These are phyloP conservation scores for Avena eriantha DNA, from an alignment of 176 grass and related monocot genomes.

Conservation along the genomic window DNA sequence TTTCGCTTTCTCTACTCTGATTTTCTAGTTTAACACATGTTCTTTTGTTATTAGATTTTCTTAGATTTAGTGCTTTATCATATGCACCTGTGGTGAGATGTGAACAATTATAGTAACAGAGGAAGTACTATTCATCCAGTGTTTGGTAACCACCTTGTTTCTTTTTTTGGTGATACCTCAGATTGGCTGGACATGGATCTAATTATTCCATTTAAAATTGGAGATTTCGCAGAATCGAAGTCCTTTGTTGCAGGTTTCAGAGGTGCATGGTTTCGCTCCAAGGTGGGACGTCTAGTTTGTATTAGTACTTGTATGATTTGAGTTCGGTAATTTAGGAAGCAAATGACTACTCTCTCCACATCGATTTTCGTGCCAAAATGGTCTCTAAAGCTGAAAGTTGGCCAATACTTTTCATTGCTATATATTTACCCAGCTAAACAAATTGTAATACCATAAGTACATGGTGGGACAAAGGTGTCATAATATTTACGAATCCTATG, in stretches of 20 bases:
- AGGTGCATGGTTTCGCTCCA: constrained; percentile 77
- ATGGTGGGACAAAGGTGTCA: background rate
- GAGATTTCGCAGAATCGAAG: constrained; percentile 53
- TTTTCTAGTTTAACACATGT: background rate
- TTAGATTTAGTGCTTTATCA: background rate
- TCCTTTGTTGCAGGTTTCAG: constrained; percentile 43
- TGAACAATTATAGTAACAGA: constrained; percentile 6
- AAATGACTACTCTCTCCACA: background rate
- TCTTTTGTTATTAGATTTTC: background rate
- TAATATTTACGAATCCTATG: background rate
- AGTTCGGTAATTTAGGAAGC: constrained; percentile 11
- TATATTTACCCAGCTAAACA: background rate
- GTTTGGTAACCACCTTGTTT: constrained; percentile 13
- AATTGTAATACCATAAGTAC: background rate
- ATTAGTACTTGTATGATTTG: constrained; percentile 12
- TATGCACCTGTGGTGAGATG: background rate
- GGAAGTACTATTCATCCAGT: background rate
- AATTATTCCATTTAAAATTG: constrained; percentile 59
- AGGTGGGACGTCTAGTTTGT: constrained; percentile 37
- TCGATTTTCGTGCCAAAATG: background rate
- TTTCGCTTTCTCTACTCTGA: background rate
- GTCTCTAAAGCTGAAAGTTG: background rate
- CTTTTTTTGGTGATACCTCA: background rate
- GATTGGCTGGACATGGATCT: constrained; percentile 54
- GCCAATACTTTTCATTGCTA: background rate